Percentiles rank a stretch among this genome's conserved stretches.
Conservation (phyloP, 495 filamentous ascomycete species). For the Penicillium robsamsonii region DNA sequence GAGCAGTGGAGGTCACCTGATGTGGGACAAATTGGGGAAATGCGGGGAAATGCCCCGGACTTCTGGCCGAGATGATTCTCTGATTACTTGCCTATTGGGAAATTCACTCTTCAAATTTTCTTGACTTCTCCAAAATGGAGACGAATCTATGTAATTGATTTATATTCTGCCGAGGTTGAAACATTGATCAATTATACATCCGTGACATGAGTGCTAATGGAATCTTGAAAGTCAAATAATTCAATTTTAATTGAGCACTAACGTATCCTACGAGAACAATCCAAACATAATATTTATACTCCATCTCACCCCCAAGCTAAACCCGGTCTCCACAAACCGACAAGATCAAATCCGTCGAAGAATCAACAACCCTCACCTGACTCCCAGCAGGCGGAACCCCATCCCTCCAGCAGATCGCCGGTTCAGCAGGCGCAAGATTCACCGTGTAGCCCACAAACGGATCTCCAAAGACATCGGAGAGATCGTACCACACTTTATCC, state of each 20-base stretch:
- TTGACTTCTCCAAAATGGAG: no score
- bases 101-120: no score
- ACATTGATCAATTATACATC: no score
- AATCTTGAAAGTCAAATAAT: neutral
- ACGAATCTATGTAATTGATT: no score
- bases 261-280: neutral
- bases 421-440: slow-evolving; percentile 37
- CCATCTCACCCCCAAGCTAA: neutral
- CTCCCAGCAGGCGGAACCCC: slow-evolving; percentile 52
- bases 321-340: slow-evolving; percentile 28
- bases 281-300: neutral
- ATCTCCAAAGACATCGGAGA: slow-evolving; percentile 57
- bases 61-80: slow-evolving; percentile 17
- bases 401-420: slow-evolving; percentile 45
- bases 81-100: no score
- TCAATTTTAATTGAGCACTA: neutral
- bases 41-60: slow-evolving; percentile 24
- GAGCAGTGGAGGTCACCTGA: slow-evolving; percentile 6
- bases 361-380: slow-evolving; percentile 40
- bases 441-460: slow-evolving; percentile 50
- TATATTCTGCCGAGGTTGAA: no score
- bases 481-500: slow-evolving; percentile 53
- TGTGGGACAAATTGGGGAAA: slow-evolving; percentile 26
- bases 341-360: slow-evolving; percentile 36
- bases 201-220: neutral